Evolutionary conservation across 75 land plant genomes (phyloP).

Genomic region (Pinus tabuliformis): DNA sequence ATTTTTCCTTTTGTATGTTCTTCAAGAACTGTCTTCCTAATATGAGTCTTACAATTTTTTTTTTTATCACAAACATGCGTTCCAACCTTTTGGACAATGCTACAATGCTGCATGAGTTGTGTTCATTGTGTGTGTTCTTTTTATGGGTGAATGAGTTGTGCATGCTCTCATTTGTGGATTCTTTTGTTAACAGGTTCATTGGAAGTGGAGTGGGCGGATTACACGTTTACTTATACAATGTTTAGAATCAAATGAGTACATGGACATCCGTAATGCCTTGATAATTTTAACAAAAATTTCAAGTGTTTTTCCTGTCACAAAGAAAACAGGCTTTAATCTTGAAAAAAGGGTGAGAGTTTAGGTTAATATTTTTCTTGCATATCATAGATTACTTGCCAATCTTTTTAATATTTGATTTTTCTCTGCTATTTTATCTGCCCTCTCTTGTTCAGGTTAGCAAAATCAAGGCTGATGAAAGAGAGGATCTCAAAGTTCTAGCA

Average conservation of each 20-base stretch:
- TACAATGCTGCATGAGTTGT: background rate
- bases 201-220: constrained; percentile 92
- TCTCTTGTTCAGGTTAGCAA: constrained; percentile 69
- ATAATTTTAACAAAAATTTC: constrained; percentile 93
- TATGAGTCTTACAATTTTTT: background rate
- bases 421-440: too few relatives aligned
- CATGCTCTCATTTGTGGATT: background rate
- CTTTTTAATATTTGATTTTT: background rate
- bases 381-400: background rate
- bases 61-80: background rate
- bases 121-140: background rate
- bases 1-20: background rate
- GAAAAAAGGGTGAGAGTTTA: constrained; percentile 74
- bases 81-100: background rate
- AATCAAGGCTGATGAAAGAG: constrained; percentile 96
- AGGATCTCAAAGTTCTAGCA: constrained; percentile 97
- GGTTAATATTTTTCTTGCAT: background rate
- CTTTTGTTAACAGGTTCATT: constrained; percentile 62
- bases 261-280: constrained; percentile 97
- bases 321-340: constrained; percentile 85
- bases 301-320: constrained; percentile 84
- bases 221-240: constrained; percentile 83
- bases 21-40: background rate
- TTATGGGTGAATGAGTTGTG: background rate
- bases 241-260: constrained; percentile 92